A percentile compares a stretch with the other conserved stretches of the same genome.
Conservation (phyloP, 129 eudicot species). For the Ambrosia artemisiifolia region DNA sequence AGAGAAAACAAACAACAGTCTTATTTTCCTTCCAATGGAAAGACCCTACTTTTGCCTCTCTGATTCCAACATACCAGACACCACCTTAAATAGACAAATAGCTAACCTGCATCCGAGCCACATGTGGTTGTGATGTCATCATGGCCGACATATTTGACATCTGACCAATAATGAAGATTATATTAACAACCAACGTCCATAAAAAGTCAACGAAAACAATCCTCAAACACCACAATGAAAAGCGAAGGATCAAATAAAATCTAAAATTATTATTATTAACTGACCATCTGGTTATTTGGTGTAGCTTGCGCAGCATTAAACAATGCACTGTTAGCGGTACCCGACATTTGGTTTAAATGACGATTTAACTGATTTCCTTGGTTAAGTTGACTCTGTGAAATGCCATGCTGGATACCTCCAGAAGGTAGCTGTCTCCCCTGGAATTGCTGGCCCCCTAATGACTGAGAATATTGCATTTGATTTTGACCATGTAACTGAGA, state of each 20-base stretch:
- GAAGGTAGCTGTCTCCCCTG: constrained; percentile 78
- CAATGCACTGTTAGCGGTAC: constrained; percentile 76
- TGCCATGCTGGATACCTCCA: constrained; percentile 75
- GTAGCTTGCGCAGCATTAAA: constrained; percentile 88
- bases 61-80: background rate
- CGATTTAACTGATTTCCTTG: constrained; percentile 92
- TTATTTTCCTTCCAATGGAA: background rate
- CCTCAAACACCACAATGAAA: constrained; percentile 14
- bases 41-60: background rate
- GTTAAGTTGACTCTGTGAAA: constrained; percentile 76
- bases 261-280: constrained; percentile 13
- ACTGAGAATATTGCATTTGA: constrained; percentile 85
- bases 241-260: background rate
- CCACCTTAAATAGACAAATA: background rate
- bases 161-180: constrained; percentile 32
- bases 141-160: constrained; percentile 86
- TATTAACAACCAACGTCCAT: constrained; percentile 5
- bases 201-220: constrained; percentile 2
- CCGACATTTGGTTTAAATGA: constrained; percentile 85
- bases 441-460: constrained; percentile 78
- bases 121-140: constrained; percentile 80
- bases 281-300: constrained; percentile 85
- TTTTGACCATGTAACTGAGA: constrained; percentile 76
- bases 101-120: constrained; percentile 92
- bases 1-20: no score